phyloP scores from a whole-genome alignment of 331 rosid species.

The Arachis monticola region DNA sequence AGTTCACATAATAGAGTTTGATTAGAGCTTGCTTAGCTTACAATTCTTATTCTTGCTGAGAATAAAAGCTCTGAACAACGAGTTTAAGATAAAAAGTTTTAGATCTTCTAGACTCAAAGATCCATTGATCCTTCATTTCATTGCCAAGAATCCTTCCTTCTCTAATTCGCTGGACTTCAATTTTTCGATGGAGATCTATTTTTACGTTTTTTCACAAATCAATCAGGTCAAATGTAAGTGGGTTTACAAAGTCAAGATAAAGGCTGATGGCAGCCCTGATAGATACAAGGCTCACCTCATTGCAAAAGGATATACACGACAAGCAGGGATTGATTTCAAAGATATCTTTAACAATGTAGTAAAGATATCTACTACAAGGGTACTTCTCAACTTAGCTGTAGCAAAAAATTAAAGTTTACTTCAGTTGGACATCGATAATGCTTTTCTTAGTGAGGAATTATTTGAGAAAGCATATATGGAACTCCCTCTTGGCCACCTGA shows the following conservation, averaged over 20 bases:
- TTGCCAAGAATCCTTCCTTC: too few species aligned
- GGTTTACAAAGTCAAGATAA: background rate
- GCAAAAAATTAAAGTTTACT: background rate
- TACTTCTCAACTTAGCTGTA: background rate
- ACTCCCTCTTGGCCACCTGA: background rate
- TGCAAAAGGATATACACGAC: background rate
- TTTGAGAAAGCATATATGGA: background rate
- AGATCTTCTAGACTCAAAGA: too few species aligned
- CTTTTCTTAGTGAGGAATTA: background rate
- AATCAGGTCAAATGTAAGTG: background rate
- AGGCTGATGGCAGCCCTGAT: background rate
- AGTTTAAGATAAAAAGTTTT: too few species aligned
- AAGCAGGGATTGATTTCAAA: background rate
- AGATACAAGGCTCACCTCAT: background rate
- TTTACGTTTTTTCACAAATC: too few species aligned
- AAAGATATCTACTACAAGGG: background rate
- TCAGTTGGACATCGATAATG: background rate
- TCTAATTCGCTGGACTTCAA: too few species aligned
- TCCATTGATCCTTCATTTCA: too few species aligned
- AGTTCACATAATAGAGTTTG: too few species aligned
- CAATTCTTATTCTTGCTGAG: too few species aligned
- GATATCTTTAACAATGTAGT: background rate
- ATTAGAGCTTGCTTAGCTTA: too few species aligned
- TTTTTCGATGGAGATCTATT: too few species aligned
- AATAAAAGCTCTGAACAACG: too few species aligned